phyloP scores from a whole-genome alignment of 345 rosid genomes.

The Carallia pectinifolia region DNA sequence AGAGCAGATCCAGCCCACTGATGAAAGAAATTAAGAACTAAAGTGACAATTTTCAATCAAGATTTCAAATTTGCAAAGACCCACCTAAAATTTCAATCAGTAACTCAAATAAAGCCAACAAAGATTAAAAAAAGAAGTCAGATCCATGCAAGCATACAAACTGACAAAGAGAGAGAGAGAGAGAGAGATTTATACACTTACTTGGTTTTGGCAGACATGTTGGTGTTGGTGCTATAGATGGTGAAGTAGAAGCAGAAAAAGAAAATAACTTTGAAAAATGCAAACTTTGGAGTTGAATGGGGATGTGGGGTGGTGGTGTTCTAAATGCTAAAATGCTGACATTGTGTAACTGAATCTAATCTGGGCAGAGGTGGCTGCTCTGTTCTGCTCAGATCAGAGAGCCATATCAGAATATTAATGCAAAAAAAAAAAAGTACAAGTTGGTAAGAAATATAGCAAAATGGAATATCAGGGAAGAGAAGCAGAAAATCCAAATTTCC shows the following conservation, averaged over 20 bases:
- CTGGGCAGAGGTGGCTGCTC: not conserved
- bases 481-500: not conserved
- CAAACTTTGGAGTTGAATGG: not conserved
- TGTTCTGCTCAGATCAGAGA: slow-evolving; percentile 9
- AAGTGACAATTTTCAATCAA: slow-evolving; percentile 2
- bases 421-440: not conserved
- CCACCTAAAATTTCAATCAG: slow-evolving; percentile 1
- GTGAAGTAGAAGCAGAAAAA: slow-evolving; percentile 4
- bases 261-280: not conserved
- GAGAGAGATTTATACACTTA: slow-evolving; percentile 22
- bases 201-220: slow-evolving; percentile 68
- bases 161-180: slow-evolving; percentile 11
- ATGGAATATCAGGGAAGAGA: not conserved
- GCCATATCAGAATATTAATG: not conserved
- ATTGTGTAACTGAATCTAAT: slow-evolving; percentile 22
- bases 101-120: not conserved
- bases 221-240: not conserved
- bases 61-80: slow-evolving; percentile 9
- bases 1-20: slow-evolving; percentile 18
- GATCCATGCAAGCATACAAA: not conserved
- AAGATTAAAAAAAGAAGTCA: not conserved
- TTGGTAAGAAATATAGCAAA: no score
- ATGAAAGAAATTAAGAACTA: slow-evolving; percentile 1
- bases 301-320: not conserved
- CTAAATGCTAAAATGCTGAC: slow-evolving; percentile 35